Evolutionary conservation across 495 filamentous ascomycete species (phyloP).

Genomic region (Durotheca rogersii): DNA sequence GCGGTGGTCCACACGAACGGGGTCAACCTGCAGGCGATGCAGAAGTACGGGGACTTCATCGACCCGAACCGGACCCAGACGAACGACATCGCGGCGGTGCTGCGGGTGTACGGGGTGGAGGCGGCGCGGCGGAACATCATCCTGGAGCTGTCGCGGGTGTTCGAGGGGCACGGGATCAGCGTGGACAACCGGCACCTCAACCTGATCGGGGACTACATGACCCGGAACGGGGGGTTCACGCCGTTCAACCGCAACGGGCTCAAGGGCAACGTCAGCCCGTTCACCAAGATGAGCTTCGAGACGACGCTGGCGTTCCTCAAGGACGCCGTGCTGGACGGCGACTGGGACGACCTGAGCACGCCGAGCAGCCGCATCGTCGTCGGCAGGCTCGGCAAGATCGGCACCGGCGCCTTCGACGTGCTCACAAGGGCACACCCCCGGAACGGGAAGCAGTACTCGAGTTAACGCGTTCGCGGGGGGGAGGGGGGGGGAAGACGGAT

Average conservation of each 20-base stretch:
- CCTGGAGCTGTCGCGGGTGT: slow-evolving; percentile 81
- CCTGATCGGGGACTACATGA: slow-evolving; percentile 97
- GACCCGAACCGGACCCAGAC: slow-evolving; percentile 85
- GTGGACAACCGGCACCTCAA: slow-evolving; percentile 93
- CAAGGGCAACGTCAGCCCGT: slow-evolving; percentile 77
- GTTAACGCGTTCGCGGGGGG: too few relatives aligned
- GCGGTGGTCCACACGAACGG: slow-evolving; percentile 74
- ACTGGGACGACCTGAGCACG: slow-evolving; percentile 82
- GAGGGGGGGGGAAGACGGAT: slow-evolving; percentile 1
- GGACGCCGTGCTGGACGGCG: slow-evolving; percentile 85
- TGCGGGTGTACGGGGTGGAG: slow-evolving; percentile 87
- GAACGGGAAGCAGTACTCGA: slow-evolving; percentile 35
- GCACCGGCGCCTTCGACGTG: slow-evolving; percentile 91
- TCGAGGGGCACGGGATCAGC: slow-evolving; percentile 86
- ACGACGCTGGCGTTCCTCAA: slow-evolving; percentile 90
- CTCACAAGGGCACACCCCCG: slow-evolving; percentile 53
- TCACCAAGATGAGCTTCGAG: slow-evolving; percentile 98
- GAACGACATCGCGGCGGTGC: slow-evolving; percentile 86
- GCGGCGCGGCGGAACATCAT: slow-evolving; percentile 85
- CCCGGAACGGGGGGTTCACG: slow-evolving; percentile 77
- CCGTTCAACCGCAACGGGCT: slow-evolving; percentile 90
- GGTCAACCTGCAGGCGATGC: slow-evolving; percentile 87
- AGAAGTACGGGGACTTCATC: slow-evolving; percentile 80
- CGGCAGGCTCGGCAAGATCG: slow-evolving; percentile 75
- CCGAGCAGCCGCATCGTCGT: slow-evolving; percentile 88